These are phyloP conservation scores for Atkinsonella hypoxylon DNA, from an alignment of 2,329 filamentous ascomycete genomes.

Conservation along the genomic window DNA sequence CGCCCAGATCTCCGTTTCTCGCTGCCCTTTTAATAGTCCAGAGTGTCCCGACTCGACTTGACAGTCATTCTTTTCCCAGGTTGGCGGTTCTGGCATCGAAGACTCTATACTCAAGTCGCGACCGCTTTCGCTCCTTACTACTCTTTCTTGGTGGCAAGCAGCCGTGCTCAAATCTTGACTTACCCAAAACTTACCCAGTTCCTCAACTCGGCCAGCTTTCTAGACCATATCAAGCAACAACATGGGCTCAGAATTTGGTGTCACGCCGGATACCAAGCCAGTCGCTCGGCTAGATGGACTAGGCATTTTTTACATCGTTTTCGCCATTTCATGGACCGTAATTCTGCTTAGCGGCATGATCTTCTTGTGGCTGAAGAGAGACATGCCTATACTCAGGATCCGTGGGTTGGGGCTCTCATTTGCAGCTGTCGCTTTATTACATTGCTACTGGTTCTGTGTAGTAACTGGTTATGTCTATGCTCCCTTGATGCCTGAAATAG, in stretches of 20 bases:
- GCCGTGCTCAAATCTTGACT: not conserved
- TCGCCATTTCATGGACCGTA: slow-evolving; percentile 26
- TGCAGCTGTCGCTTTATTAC: slow-evolving; percentile 26
- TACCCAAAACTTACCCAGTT: not conserved
- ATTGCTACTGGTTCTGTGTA: slow-evolving; percentile 30
- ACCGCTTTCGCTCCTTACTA: not conserved
- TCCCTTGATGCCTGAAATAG: slow-evolving; percentile 33
- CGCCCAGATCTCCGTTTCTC: not conserved
- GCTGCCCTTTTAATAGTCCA: not conserved
- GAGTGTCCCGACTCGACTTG: not conserved
- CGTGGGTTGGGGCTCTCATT: slow-evolving; percentile 29
- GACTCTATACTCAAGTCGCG: not conserved
- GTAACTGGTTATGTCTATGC: slow-evolving; percentile 27
- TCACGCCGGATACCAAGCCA: slow-evolving; percentile 19
- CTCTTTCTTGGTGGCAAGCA: not conserved
- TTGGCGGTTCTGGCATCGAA: slow-evolving; percentile 1
- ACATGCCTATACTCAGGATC: slow-evolving; percentile 28
- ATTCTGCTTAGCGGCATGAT: slow-evolving; percentile 26
- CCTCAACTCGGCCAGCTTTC: not conserved
- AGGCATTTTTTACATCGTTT: slow-evolving; percentile 29
- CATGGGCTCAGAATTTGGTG: slow-evolving; percentile 22
- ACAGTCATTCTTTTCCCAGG: not conserved
- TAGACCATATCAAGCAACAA: not conserved
- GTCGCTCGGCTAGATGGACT: slow-evolving; percentile 23
- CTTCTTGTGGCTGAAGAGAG: slow-evolving; percentile 27